Base-by-base conservation (phyloP, 768 basidiomycete species). In the Lenzites betulinus region DNA sequence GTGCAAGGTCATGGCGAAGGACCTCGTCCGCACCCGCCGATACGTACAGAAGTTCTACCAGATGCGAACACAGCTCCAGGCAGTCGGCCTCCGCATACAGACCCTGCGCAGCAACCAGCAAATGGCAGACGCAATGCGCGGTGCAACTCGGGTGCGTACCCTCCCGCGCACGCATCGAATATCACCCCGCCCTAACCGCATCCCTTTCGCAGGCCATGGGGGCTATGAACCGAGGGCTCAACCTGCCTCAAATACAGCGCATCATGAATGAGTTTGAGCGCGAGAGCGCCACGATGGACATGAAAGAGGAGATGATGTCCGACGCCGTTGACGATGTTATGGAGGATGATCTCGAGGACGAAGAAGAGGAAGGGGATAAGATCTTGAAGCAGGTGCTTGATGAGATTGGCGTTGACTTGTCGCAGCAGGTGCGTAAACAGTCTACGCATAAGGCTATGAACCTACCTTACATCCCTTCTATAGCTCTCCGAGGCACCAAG, bases 221-320 rank as follows among this genome's bases (percentile, higher is more conserved):
- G 13, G 84, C 93, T 33, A 98, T 99, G 97, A 98, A 98, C 72
- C 85, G 92, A 49, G 93, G 93, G 42, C 83, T 98, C 63, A 98
- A 99, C 75, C 83, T 98, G 16, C 97, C 97, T 16, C 85, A 86
- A 62, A 98, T 99, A 60, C 92, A 95, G 72, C 85, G 87, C 54
- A 98, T 98, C 71, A 95, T 99, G 92, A 93, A 88, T 67, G 96
- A 99, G 47, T 99, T 99, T 69, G 97, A 99, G 79, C 90, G 87
- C 69, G 97, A 99, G 76, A 96, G 90, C 67, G 87, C 93, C 5
- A 93, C 89, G 76, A 99, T 99, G 97, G 97, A 99, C 76, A 98
- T 99, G 97, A 99, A 98, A 74, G 97, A 98, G 76, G 96, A 97
- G 73, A 98, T 98, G 92, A 99, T 98, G 97, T 93, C 92, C 22